A percentile compares a stretch with the other conserved stretches of the same genome.
Evolutionary conservation across 2,329 filamentous ascomycete genomes (phyloP).

Genomic region (Fusarium nematophilum): DNA sequence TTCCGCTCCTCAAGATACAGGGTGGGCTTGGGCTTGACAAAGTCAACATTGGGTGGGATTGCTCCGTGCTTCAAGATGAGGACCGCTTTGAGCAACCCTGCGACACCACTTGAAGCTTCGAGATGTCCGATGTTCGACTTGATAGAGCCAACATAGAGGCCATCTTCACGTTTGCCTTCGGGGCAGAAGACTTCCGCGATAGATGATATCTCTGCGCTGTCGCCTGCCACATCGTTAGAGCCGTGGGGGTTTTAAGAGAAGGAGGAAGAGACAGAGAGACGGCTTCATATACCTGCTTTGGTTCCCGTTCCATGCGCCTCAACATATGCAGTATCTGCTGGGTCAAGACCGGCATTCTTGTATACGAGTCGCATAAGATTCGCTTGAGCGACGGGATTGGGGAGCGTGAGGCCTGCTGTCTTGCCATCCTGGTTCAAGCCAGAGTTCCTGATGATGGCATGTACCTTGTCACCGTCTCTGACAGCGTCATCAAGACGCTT

Average conservation of each 20-base stretch:
- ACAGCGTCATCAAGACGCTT: slow-evolving; percentile 58
- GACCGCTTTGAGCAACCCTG: slow-evolving; percentile 23
- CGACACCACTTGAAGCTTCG: slow-evolving; percentile 27
- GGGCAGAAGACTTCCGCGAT: slow-evolving; percentile 29
- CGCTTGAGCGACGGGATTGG: slow-evolving; percentile 48
- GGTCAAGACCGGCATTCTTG: slow-evolving; percentile 34
- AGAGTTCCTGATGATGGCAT: slow-evolving; percentile 49
- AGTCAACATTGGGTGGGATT: slow-evolving; percentile 24
- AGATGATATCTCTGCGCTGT: slow-evolving; percentile 24
- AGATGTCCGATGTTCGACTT: slow-evolving; percentile 29
- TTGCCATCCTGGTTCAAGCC: slow-evolving; percentile 23
- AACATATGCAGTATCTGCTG: slow-evolving; percentile 37
- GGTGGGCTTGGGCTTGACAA: slow-evolving; percentile 19
- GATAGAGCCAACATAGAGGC: slow-evolving; percentile 26
- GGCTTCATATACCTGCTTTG: slow-evolving; percentile 12
- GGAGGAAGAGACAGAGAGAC: not conserved
- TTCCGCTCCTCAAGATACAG: slow-evolving; percentile 13
- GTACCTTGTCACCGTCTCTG: slow-evolving; percentile 51
- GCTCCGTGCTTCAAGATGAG: slow-evolving; percentile 22
- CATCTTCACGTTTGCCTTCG: not conserved
- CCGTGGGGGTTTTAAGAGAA: too few species aligned
- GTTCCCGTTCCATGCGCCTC: slow-evolving; percentile 41
- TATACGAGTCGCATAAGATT: slow-evolving; percentile 48
- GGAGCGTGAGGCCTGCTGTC: slow-evolving; percentile 52
- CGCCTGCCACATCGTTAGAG: slow-evolving; percentile 13